A percentile compares a stretch with the other conserved stretches of the same genome.
Conservation (phyloP, 768 basidiomycete genomes). For the Mycena indigotica region DNA sequence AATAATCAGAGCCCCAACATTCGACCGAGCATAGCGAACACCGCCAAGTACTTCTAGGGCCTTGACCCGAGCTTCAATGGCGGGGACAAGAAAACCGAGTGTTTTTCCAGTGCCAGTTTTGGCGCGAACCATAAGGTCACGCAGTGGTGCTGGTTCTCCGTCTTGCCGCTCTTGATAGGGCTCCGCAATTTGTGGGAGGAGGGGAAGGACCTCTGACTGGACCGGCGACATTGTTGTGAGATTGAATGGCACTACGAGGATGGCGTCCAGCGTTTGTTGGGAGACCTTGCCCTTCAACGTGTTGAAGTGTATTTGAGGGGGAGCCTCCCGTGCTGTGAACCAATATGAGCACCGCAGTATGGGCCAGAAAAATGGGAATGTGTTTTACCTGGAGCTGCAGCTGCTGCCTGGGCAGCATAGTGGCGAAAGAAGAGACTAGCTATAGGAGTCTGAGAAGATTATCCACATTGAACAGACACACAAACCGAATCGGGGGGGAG, state of each 20-base stretch:
- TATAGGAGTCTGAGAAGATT: not conserved
- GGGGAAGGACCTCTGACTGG: constrained; percentile 74
- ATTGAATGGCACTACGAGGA: constrained; percentile 65
- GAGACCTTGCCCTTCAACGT: constrained; percentile 43
- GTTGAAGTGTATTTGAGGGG: constrained; percentile 29
- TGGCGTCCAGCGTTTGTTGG: constrained; percentile 52
- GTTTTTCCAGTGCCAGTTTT: constrained; percentile 92
- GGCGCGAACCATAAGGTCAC: constrained; percentile 84
- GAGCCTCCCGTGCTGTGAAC: not conserved
- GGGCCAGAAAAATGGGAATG: not conserved
- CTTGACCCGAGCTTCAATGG: constrained; percentile 74
- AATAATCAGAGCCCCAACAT: constrained; percentile 77
- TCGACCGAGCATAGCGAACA: constrained; percentile 46
- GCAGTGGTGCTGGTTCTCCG: constrained; percentile 29
- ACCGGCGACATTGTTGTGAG: constrained; percentile 78
- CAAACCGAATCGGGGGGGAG: not conserved
- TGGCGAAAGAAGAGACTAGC: not conserved
- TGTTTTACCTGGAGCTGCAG: not conserved
- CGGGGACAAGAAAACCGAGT: constrained; percentile 83
- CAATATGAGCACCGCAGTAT: not conserved
- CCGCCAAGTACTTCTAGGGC: constrained; percentile 44
- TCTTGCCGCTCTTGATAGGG: constrained; percentile 44
- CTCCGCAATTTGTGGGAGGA: constrained; percentile 69
- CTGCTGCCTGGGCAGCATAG: not conserved
- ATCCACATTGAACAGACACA: not conserved